Conservation (phyloP, 768 basidiomycete genomes). For the Lentinula sp. region DNA sequence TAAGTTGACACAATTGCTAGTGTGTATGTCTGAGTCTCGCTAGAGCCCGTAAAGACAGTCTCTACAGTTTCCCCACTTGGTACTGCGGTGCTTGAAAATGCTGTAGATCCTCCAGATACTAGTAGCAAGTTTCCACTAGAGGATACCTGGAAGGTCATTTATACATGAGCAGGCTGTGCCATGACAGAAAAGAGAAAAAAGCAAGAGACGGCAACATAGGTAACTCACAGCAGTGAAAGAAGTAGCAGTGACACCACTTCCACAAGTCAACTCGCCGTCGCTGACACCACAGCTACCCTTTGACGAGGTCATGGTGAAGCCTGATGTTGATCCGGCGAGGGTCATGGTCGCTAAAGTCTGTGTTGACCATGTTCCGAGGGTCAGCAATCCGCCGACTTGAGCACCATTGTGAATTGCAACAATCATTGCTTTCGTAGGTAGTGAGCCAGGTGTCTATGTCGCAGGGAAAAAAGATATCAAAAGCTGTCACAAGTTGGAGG, state of each 20-base stretch:
- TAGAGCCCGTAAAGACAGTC: conserved; percentile 30
- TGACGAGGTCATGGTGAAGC: conserved; percentile 53
- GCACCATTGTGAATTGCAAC: conserved; percentile 30
- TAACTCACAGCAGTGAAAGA: conserved; percentile 42
- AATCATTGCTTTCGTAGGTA: conserved; percentile 45
- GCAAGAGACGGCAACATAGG: not conserved
- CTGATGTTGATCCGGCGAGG: conserved; percentile 36
- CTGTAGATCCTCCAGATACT: conserved; percentile 41
- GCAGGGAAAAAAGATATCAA: not conserved
- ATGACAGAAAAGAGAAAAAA: not conserved
- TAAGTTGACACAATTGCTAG: conserved; percentile 30
- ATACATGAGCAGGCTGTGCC: not conserved
- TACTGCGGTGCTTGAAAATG: conserved; percentile 41
- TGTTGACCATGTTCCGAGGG: conserved; percentile 52
- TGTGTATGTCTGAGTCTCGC: conserved; percentile 27
- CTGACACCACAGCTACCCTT: conserved; percentile 54
- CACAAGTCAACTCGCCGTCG: conserved; percentile 40
- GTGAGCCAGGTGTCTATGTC: conserved; percentile 12
- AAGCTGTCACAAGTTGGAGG: not conserved
- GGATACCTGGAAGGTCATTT: conserved; percentile 26
- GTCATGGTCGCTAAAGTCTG: conserved; percentile 56
- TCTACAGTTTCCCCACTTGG: conserved; percentile 46
- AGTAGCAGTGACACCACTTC: conserved; percentile 39
- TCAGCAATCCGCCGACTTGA: conserved; percentile 44
- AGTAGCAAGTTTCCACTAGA: conserved; percentile 43